Percentiles rank a stretch among this genome's conserved stretches.
phyloP scores from a whole-genome alignment of 176 grass and related monocot genomes.

The Oryza punctata region DNA sequence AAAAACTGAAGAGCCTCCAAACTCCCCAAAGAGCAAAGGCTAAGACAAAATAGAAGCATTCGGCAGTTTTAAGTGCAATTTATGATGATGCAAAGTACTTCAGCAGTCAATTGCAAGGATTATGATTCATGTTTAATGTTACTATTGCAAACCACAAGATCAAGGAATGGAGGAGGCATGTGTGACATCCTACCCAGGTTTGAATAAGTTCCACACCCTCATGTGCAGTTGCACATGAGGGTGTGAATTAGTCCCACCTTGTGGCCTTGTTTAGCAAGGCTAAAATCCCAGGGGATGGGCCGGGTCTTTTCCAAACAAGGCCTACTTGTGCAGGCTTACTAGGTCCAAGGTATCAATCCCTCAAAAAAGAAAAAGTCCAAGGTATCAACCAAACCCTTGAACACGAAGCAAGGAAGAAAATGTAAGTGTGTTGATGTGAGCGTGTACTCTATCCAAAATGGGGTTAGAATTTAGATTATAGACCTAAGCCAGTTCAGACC shows the following conservation, averaged over 20 bases:
- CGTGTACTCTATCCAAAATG: neutral
- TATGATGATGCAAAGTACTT: slow-evolving; percentile 1
- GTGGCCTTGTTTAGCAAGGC: neutral
- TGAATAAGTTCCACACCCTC: neutral
- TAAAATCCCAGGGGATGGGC: neutral
- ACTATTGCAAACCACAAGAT: slow-evolving; percentile 4
- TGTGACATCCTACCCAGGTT: neutral
- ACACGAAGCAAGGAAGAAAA: neutral
- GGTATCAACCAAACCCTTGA: neutral
- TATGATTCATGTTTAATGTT: slow-evolving; percentile 4
- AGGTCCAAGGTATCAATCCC: neutral
- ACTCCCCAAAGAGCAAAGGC: neutral
- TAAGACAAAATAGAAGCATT: neutral
- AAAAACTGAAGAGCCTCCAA: neutral
- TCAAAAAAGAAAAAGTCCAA: neutral
- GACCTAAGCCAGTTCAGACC: neutral
- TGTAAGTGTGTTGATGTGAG: neutral
- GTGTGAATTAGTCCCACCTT: neutral
- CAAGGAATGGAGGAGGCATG: slow-evolving; percentile 4
- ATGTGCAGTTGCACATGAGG: neutral
- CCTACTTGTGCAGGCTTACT: neutral
- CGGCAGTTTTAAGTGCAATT: neutral
- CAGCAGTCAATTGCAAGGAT: neutral
- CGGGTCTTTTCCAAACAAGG: neutral
- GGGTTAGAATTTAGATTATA: neutral